Base-by-base conservation (phyloP, 2,329 filamentous ascomycete species). In the Aspergillus sp. region DNA sequence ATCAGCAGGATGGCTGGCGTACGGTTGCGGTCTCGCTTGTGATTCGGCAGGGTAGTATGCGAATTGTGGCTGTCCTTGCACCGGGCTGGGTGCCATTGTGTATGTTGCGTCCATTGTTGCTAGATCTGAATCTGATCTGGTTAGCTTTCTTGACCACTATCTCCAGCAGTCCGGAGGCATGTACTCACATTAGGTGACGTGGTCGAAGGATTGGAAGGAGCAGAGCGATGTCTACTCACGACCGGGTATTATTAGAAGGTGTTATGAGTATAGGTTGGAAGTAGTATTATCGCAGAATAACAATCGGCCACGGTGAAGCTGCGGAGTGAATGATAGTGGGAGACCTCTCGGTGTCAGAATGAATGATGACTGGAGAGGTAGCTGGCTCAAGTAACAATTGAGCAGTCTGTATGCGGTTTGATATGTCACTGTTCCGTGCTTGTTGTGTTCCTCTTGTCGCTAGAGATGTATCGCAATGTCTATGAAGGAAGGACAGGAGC, bases 1-100 rank as follows among this genome's bases (percentile, higher is more conserved):
- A 61, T 85, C 83, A 48, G 81, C 79, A 63, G 85, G 87, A 74
- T 87, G 85, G 64, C 87, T 85, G 66, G 88, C 86, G 82, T 92
- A 93, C 79, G 91, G 89, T 79, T 93, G 89, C 74, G 91, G 90
- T 72, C 89, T 85, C 72, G 85, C 85, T 75, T 93, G 90, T 65
- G 87, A 83, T 76, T 89, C 84, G 70, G 95, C 91, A 68, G 87
- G 89, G 83, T 94, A 96, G 84, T 93, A 95, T 85, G 91, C 93
- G 83, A 93, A 96, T 62, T 91, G 83, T 68, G 89, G 86, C 80
- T 91, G 89, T 64, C 85, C 87, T 83, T 91, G 87, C 72, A 84
- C 77, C 77, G 81, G 78, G 69, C 80, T 66, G 61, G 79, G 75
- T 73, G 80, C 79, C 72, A 82, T 79, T 66, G 79, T 75, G 71